These are phyloP conservation scores for Cicer bijugum DNA, from an alignment of 306 rosid species.

Conservation along the genomic window DNA sequence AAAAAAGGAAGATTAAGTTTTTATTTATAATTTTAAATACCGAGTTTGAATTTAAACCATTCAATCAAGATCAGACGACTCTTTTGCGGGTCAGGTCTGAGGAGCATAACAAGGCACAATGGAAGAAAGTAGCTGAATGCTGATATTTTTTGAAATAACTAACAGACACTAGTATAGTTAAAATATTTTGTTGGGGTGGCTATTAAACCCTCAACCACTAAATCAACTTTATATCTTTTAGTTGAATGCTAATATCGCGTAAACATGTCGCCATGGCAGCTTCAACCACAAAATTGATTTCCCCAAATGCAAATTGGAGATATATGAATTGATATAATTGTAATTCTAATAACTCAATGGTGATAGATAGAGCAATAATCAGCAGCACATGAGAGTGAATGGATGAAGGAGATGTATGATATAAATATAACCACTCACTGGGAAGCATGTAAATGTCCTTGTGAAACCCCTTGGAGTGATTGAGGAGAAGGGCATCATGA, in stretches of 20 bases:
- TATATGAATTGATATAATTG: not conserved
- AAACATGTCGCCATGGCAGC: not conserved
- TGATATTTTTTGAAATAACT: too few relatives aligned
- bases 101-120: too few relatives aligned
- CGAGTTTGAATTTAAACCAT: too few relatives aligned
- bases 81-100: too few relatives aligned
- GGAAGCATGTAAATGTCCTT: slow-evolving; percentile 76
- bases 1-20: too few relatives aligned
- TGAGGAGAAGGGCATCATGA: slow-evolving; percentile 37
- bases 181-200: too few relatives aligned
- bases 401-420: not conserved
- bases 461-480: slow-evolving; percentile 52
- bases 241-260: not conserved
- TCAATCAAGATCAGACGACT: too few relatives aligned
- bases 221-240: too few relatives aligned
- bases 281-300: slow-evolving; percentile 3
- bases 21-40: too few relatives aligned
- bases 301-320: slow-evolving; percentile 3
- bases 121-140: not conserved
- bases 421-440: slow-evolving; percentile 57
- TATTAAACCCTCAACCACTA: too few relatives aligned
- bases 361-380: not conserved
- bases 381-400: not conserved
- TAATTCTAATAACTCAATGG: not conserved
- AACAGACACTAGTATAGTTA: too few relatives aligned